Base-by-base conservation (phyloP, 352 stramenopile genomes). In the Globisporangium nunn region DNA sequence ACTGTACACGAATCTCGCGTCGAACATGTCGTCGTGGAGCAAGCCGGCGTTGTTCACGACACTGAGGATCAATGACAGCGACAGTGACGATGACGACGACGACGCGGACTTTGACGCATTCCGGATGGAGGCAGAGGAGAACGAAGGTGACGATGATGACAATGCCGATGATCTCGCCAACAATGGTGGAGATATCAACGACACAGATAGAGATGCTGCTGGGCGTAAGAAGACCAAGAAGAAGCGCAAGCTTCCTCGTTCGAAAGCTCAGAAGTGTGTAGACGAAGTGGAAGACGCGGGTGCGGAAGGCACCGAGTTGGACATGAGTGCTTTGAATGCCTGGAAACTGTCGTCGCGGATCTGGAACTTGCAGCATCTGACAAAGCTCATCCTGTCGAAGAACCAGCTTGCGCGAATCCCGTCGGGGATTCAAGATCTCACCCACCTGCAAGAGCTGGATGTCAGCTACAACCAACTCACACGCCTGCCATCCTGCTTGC, bases 341-440 rank as follows among this genome's bases (percentile, higher is more conserved):
- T 75, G 69, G 63, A 74, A 70, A 30, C 37, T 91, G 18, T 86
- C 81, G 45, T 76, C 72, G 45, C 78, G 78, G 1, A 77, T 91
- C 31, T 91, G 81, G 81, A 88, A 87, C 51, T 54, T 91, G n/a
- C 59, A 69, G 52, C 57, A 62, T 35, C 51, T 91, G 8, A 58
- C 60, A 17, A 66, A 48, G 6, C 66, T 91, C 8, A 58, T 71
- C 5, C 59, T 91, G 2, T 69, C 64, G 0, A 59, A 74, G 54
- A 91, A 91, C 50, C 58, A 69, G 43, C 66, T 91, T 17, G 47
- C 54, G 7, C 77, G 79, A 2, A 71, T 91, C 45, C 78, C 81
- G n/a, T 89, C 81, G 1, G 79, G 75, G 0, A 75, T 91, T 28
- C 81, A 91, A 53, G 81, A 91, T 39, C 66, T 91, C 43, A 65